Base-by-base conservation (phyloP, 768 basidiomycete species). In the Phanerodontia chrysosporium region DNA sequence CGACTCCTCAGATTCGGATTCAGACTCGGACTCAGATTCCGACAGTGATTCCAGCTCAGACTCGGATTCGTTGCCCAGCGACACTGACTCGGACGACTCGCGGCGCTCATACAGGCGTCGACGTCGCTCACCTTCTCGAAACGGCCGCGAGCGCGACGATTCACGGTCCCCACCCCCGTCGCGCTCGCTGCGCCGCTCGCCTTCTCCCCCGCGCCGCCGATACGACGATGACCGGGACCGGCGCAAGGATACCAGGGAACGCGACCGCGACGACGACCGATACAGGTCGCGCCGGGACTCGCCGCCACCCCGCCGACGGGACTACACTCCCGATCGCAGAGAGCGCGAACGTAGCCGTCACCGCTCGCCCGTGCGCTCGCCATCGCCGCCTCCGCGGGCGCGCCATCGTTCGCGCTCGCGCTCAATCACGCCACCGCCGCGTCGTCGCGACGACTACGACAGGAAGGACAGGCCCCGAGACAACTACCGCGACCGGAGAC, bases 11-110 rank as follows among this genome's bases (percentile, higher is more conserved):
- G 74, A 75, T 58, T 70, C 71, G 2, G 69, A 70, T 44, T 70
- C 70, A 0, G 80, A 83, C 63, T 79, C 71, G 2, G 69, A 70
- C 39, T 70, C 70, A 0, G 80, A 83, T 63, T 79, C 80, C 0
- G 73, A 74, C 49, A 67, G 73, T 10, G 72, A 71, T 30, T 74
- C 73, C 1, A 70, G 73, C 56, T 72, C 75, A 7, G 75, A 75
- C 35, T 72, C 76, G 10, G 73, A 74, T 42, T 67, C 67, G n/a
- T 66, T 73, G 0, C 72, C 69, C 18, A 69, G 77, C 2, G 71
- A 75, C 44, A 77, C 80, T 0, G 76, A 78, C 21, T 66, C 65
- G 74, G 76, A 0, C 72, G 70, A 71, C 10, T 79, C 81, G 21
- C 35, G 70, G 18, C 63, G 67, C 44, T 63, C 66, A n/a, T n/a